Conservation (phyloP, 345 rosid species). For the Salix brachista region DNA sequence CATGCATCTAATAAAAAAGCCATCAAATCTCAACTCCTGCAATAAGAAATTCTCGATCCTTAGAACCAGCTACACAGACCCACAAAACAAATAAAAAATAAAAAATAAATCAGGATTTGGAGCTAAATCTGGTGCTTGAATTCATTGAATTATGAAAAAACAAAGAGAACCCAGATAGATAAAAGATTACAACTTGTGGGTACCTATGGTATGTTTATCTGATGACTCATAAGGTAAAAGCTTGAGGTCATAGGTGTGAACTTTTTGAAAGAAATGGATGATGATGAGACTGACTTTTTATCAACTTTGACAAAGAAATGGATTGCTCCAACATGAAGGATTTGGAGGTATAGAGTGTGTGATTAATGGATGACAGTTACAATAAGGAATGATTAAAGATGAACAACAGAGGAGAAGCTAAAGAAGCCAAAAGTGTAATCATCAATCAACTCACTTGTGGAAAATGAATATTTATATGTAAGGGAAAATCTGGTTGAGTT, state of each 20-base stretch:
- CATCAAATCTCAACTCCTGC: not conserved
- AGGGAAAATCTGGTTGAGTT: no score
- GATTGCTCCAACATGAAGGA: not conserved
- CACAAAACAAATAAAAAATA: not conserved
- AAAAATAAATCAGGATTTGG: not conserved
- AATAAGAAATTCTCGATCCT: not conserved
- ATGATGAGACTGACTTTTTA: not conserved
- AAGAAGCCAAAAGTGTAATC: not conserved
- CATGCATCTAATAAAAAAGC: not conserved
- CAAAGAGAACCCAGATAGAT: not conserved
- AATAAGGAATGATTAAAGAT: not conserved
- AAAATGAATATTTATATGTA: slow-evolving; percentile 4
- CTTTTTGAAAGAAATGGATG: not conserved
- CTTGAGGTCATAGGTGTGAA: not conserved
- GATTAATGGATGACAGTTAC: not conserved
- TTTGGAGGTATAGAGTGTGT: not conserved
- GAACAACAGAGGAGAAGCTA: not conserved
- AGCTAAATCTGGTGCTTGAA: not conserved
- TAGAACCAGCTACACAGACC: not conserved
- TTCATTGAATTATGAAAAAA: not conserved
- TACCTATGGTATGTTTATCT: not conserved
- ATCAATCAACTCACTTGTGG: not conserved
- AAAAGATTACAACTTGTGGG: not conserved
- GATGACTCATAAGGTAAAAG: not conserved
- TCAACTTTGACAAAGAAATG: not conserved